Base-by-base conservation (phyloP, 148 eudicot genomes). In the Cornus suecica region DNA sequence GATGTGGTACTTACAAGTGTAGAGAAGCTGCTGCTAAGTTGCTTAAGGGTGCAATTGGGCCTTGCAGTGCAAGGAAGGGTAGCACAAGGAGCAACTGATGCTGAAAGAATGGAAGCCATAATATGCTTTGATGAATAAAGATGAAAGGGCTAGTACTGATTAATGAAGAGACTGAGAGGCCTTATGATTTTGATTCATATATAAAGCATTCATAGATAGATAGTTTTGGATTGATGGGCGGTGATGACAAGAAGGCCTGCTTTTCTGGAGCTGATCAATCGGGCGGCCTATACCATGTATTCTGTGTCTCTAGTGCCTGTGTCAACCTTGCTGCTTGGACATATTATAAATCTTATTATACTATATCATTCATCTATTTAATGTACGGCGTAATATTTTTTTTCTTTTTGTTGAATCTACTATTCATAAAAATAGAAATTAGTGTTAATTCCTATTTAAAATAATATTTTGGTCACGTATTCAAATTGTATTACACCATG, bases 71-170 rank as follows among this genome's bases (percentile, higher is more conserved):
- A 7, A 72, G 41, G 9, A 18, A 60, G 60, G 30, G 72, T 32
- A 45, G 56, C 32, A 1, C 71, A 62, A 60, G 71, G 76, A 66
- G 76, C 70, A 20, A 70, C 11, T 63, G 74, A 71, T 56, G 84
- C 41, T 58, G 81, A 70, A 54, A 60, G 24, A 70, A 78, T 9
- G 25, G 84, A 74, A 69, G 80, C 80, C 75, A 65, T 81, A 62
- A 31, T 20, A 74, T 18, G 24, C 1, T 14, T 72, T 22, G 22
- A 24, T 28, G 27, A 25, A 16, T 41, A 25, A 34, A 6, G 25
- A 45, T 20, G 25, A 70, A 5, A 29, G 18, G 0, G n/a, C 8
- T 58, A 22, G 1, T n/a, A 58, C 25, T 22, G 8, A 18, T 58
- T 22, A 6, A 22, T 58, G 62, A 18, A 48, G 54, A 48, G 54